phyloP scores from a whole-genome alignment of 495 filamentous ascomycete genomes.

The Neurospora sp. region DNA sequence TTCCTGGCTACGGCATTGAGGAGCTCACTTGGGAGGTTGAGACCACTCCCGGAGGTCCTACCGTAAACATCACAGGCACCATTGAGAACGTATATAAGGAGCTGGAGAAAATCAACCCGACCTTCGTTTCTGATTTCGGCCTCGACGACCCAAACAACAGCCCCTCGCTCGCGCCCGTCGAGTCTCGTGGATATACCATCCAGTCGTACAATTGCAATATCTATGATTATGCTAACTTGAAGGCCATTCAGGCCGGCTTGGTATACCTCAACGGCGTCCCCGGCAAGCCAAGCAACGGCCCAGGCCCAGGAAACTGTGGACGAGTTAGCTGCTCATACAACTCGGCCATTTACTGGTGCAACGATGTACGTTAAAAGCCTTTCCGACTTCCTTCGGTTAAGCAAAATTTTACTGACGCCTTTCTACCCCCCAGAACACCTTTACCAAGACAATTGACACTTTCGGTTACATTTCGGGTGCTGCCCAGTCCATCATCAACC shows the following conservation, averaged over 20 bases:
- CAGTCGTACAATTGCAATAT: too few relatives aligned
- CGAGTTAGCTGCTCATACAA: conserved; percentile 18
- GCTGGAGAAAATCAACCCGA: conserved; percentile 5
- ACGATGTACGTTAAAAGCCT: conserved; percentile 7
- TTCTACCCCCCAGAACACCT: background rate
- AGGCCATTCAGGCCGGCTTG: background rate
- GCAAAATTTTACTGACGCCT: too few relatives aligned
- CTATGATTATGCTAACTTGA: too few relatives aligned
- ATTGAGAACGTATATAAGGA: conserved; percentile 7
- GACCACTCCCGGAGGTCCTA: conserved; percentile 1
- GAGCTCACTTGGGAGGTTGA: conserved; percentile 7
- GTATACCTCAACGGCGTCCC: conserved; percentile 9
- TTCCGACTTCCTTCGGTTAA: too few relatives aligned
- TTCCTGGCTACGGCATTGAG: conserved; percentile 5
- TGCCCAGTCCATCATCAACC: background rate
- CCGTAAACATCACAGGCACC: conserved; percentile 5
- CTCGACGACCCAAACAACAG: background rate
- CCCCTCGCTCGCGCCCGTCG: background rate
- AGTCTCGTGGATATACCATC: background rate
- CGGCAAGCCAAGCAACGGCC: conserved; percentile 4
- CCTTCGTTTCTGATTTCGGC: background rate
- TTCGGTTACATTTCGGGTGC: background rate
- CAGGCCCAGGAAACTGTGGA: conserved; percentile 16
- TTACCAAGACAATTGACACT: background rate
- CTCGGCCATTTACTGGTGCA: conserved; percentile 21